Evolutionary conservation across 495 filamentous ascomycete species (phyloP), one percentile per base, ranked within the genome.

Genomic region (Schizothecium vesticola): DNA sequence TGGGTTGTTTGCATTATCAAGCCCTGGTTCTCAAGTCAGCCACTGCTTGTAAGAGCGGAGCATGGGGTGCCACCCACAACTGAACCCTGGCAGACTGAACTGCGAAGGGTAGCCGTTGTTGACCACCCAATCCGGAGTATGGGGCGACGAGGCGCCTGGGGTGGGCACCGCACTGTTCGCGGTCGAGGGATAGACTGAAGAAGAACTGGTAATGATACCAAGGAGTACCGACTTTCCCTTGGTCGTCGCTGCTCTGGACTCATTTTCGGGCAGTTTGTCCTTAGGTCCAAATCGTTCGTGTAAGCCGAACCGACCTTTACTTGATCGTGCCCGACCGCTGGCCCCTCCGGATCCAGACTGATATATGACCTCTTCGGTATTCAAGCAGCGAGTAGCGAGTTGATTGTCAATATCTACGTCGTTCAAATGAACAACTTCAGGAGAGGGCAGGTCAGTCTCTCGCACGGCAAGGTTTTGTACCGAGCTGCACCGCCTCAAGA

Each of bases 391-490:
- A 33, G 73, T 70, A 7, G 61, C 68, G 1, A 75, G 67, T 4
- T 75, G 75, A 8, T 64, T 60, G 43, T 71, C 70, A 36, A 75
- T 75, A 57, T 77, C 73, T 70, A 74, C 74, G 28, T 75, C 75
- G 51, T 71, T 70, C 16, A 75, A 67, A 66, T 73, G 75, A 28
- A 73, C 64, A 28, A 64, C 63, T 36, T 76, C 74, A 1, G 73
- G 73, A 23, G 72, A 70, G 16, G 72, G 69, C 9, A 70, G 61
- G 33, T 73, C 72, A 8, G 72, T 63, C 24, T 74, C 60, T n/a
- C 25, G 61, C 8, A 67, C 36, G 21, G 60, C 55, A 11, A 23
- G 59, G 26, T 74, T 67, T 58, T 72, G 69, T 12, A 69, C 66
- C 13, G 64, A 77, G 64, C 66, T 73, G 63, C 65, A 72, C 65